Conservation (phyloP, 805 yeast genomes). For the Wickerhamiella australiensis region DNA sequence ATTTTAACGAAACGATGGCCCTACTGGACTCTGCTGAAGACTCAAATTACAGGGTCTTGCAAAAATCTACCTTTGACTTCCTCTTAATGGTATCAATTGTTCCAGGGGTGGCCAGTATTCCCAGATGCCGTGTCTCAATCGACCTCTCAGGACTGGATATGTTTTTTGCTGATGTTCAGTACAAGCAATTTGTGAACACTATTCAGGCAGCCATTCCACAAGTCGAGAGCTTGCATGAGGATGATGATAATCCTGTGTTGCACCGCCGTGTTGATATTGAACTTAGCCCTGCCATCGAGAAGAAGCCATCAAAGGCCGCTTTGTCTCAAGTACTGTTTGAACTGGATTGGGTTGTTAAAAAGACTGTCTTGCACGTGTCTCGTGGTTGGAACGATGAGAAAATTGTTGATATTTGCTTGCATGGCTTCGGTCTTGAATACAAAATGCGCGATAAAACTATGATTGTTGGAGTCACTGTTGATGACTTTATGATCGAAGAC, state of each 20-base stretch:
- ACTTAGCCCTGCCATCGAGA: not conserved
- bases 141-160: constrained; percentile 61
- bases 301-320: not conserved
- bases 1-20: constrained; percentile 61
- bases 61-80: constrained; percentile 61
- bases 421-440: constrained; percentile 47
- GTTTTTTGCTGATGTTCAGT: constrained; percentile 76
- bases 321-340: constrained; percentile 54
- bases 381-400: constrained; percentile 62
- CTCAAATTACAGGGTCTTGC: constrained; percentile 42
- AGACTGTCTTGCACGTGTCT: constrained; percentile 47
- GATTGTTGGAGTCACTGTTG: constrained; percentile 51
- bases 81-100: constrained; percentile 72
- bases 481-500: constrained; percentile 62
- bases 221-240: constrained; percentile 14
- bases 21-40: constrained; percentile 25
- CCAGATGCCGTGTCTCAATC: constrained; percentile 63
- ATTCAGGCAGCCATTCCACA: constrained; percentile 58
- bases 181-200: constrained; percentile 72
- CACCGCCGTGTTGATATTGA: constrained; percentile 13
- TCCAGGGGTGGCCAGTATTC: constrained; percentile 63
- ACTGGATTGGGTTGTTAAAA: constrained; percentile 54
- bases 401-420: constrained; percentile 62
- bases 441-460: constrained; percentile 46
- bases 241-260: constrained; percentile 9